Conservation (phyloP, 139 green algal genomes). For the Coccomyxa sp. region DNA sequence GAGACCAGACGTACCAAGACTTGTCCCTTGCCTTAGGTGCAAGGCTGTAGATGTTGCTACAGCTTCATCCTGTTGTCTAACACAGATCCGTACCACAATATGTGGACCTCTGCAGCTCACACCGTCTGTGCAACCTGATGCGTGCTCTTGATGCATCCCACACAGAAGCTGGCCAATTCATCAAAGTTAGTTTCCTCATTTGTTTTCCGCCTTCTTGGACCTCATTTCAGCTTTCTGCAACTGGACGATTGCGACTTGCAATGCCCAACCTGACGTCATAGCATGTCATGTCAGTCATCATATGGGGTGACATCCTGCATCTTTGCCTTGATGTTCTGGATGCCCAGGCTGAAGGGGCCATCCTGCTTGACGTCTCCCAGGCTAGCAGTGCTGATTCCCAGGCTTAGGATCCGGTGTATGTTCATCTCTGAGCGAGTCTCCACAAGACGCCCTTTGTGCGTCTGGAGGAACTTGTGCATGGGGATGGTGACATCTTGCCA, state of each 20-base stretch:
- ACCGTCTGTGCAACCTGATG: too few relatives aligned
- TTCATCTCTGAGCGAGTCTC: slow-evolving; percentile 39
- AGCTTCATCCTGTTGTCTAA: too few relatives aligned
- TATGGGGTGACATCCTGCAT: not conserved
- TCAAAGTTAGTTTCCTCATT: too few relatives aligned
- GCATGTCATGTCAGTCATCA: not conserved
- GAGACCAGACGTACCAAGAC: too few relatives aligned
- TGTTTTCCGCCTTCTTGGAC: too few relatives aligned
- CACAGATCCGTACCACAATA: too few relatives aligned
- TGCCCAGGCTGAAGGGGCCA: slow-evolving; percentile 30
- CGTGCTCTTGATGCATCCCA: too few relatives aligned
- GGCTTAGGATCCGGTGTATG: slow-evolving; percentile 27
- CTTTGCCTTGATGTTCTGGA: slow-evolving; percentile 39
- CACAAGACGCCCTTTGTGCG: slow-evolving; percentile 43
- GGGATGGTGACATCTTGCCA: slow-evolving; percentile 50
- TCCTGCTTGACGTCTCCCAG: slow-evolving; percentile 19
- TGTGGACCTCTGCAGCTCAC: too few relatives aligned
- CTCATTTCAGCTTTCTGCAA: too few relatives aligned
- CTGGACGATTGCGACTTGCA: not conserved
- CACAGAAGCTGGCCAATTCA: too few relatives aligned
- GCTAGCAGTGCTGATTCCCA: slow-evolving; percentile 40
- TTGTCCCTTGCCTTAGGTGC: too few relatives aligned
- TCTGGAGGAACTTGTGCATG: slow-evolving; percentile 45
- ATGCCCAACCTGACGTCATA: not conserved
- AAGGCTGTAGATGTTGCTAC: too few relatives aligned